Evolutionary conservation across 1,139 yeast genomes (phyloP).

Genomic region (Scheffersomyces quercinus): DNA sequence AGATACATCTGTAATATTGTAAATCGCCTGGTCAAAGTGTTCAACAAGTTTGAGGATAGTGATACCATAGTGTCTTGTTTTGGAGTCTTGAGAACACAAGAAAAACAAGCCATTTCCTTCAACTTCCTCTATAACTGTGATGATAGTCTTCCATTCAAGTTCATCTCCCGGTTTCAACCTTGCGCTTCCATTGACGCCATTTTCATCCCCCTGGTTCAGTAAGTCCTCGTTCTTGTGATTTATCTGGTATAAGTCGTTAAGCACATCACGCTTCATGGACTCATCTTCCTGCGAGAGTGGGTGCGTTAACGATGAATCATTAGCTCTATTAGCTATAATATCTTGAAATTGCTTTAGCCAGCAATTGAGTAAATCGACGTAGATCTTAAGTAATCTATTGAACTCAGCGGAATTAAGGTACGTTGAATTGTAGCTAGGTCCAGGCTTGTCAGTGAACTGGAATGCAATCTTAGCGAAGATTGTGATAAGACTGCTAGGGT

Average conservation of each 20-base stretch:
- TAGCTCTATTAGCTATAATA: slow-evolving; percentile 18
- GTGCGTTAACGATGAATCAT: slow-evolving; percentile 21
- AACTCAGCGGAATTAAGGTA: slow-evolving; percentile 60
- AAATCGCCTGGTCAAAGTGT: slow-evolving; percentile 80
- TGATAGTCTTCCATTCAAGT: slow-evolving; percentile 73
- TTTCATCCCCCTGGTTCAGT: slow-evolving; percentile 17
- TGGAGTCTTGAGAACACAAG: slow-evolving; percentile 82
- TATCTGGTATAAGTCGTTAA: slow-evolving; percentile 46
- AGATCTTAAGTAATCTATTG: slow-evolving; percentile 61
- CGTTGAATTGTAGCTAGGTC: slow-evolving; percentile 50
- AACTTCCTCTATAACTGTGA: slow-evolving; percentile 86
- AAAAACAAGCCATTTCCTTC: slow-evolving; percentile 96
- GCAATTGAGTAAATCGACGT: slow-evolving; percentile 73
- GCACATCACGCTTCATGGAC: slow-evolving; percentile 40
- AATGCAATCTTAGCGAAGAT: slow-evolving; percentile 80
- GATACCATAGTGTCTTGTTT: slow-evolving; percentile 72
- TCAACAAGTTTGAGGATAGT: slow-evolving; percentile 74
- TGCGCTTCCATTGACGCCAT: slow-evolving; percentile 7
- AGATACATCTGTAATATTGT: slow-evolving; percentile 43
- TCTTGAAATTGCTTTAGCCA: slow-evolving; percentile 71
- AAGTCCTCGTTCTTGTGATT: slow-evolving; percentile 40
- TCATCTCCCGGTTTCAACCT: slow-evolving; percentile 56
- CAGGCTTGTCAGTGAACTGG: slow-evolving; percentile 69
- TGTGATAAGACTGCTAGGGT: slow-evolving; percentile 71
- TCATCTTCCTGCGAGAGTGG: slow-evolving; percentile 41